phyloP scores from a whole-genome alignment of 257 asterid genomes.

The Datura wrightii region DNA sequence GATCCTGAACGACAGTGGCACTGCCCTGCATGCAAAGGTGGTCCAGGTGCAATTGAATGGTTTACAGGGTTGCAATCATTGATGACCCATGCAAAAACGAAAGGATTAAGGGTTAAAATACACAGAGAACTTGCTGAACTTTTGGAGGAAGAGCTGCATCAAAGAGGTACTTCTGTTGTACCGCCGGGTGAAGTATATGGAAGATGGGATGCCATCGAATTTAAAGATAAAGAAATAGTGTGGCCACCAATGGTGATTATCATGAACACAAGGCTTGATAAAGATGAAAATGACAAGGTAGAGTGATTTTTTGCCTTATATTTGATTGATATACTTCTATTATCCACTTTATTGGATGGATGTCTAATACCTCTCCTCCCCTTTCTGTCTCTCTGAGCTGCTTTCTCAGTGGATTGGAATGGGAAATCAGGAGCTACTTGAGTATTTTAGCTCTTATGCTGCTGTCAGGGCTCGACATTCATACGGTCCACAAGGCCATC shows the following conservation, averaged over 20 bases:
- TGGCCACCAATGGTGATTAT: constrained; percentile 60
- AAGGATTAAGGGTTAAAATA: constrained; percentile 46
- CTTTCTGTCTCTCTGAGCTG: neutral
- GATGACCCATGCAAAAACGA: constrained; percentile 49
- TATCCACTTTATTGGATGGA: neutral
- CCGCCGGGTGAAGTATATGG: constrained; percentile 48
- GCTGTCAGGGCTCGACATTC: constrained; percentile 49
- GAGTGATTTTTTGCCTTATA: neutral
- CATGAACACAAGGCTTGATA: constrained; percentile 46
- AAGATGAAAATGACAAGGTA: constrained; percentile 52
- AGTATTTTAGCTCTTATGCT: constrained; percentile 43
- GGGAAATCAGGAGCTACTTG: constrained; percentile 57
- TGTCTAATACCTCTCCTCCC: neutral
- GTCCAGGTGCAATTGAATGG: constrained; percentile 59
- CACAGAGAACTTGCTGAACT: constrained; percentile 52
- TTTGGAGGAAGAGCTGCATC: constrained; percentile 52
- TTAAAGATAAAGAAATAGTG: constrained; percentile 45
- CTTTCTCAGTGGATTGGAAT: constrained; percentile 51
- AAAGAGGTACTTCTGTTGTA: constrained; percentile 43
- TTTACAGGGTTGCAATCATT: constrained; percentile 52
- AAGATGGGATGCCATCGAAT: constrained; percentile 43
- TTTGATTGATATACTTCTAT: neutral
- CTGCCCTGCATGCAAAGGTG: constrained; percentile 56
- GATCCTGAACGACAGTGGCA: constrained; percentile 52
- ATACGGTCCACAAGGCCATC: constrained; percentile 60